Evolutionary conservation across 305 asterid species (phyloP), one percentile per base, ranked within the genome.

Genomic region (Salvia sclarea): DNA sequence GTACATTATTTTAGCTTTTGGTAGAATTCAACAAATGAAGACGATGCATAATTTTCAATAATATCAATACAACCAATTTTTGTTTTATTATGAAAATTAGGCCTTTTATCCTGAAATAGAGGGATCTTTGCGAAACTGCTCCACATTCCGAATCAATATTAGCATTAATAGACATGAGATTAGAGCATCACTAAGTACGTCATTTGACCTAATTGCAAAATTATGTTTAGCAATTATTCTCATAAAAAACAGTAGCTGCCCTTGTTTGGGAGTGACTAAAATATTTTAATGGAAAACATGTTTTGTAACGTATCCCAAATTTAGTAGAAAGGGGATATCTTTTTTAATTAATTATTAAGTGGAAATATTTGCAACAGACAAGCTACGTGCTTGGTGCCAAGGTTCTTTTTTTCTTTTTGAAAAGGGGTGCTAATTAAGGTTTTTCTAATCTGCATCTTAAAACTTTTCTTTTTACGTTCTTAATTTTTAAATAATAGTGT

Each of bases 281-380:
- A 14, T 14, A 56, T 30, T 7, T 17, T 45, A 21, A 10, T 38
- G 13, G 10, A 10, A 13, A 8, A 0, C 20, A 17, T 44, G 4
- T 44, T 48, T 7, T 48, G 10, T 2, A 9, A n/a, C 45, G 1
- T 22, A 49, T 50, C 33, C 55, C 57, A 41, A 24, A 25, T 68
- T 56, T 56, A 13, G 55, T 30, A 45, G 59, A 24, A 57, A 43
- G 58, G 37, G n/a, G 49, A 59, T 8, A 44, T 33, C 12, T 49
- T 52, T 37, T 16, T 57, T 5, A 33, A 50, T n/a, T n/a, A n/a
- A n/a, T n/a, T n/a, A n/a, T n/a, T n/a, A n/a, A n/a, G 40, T 50
- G 62, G 21, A 60, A n/a, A n/a, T n/a, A 38, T 38, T 47, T 40
- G 37, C n/a, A 21, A 38, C 52, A 61, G 38, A 61, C 66, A 61